phyloP scores from a whole-genome alignment of 768 basidiomycete genomes.

The Agrocybe praecox region DNA sequence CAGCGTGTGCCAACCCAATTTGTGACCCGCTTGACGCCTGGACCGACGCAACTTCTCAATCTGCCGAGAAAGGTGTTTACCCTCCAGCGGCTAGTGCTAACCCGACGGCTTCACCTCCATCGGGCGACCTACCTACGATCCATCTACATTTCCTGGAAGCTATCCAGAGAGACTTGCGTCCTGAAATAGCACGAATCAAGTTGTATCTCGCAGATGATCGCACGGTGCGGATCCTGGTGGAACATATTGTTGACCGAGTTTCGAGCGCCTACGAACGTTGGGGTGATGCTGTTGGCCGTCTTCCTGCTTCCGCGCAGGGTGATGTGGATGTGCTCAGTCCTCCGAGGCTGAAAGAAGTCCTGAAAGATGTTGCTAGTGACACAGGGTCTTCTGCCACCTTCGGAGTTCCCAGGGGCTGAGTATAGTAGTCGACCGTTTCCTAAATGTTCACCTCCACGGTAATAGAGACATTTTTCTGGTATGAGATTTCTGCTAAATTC shows the following conservation, averaged over 20 bases:
- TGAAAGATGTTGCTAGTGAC: slow-evolving; percentile 38
- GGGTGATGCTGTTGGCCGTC: slow-evolving; percentile 61
- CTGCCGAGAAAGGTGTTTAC: background rate
- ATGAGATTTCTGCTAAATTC: too few relatives aligned
- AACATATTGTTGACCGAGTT: slow-evolving; percentile 73
- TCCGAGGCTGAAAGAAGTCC: slow-evolving; percentile 38
- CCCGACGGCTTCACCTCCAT: slow-evolving; percentile 25
- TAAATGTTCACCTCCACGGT: too few relatives aligned
- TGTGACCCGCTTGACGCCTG: slow-evolving; percentile 66
- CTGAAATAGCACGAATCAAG: slow-evolving; percentile 58
- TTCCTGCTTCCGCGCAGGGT: slow-evolving; percentile 24
- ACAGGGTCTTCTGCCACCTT: background rate
- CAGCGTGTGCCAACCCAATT: slow-evolving; percentile 56
- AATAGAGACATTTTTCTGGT: too few relatives aligned
- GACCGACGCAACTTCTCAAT: slow-evolving; percentile 30
- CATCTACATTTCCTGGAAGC: slow-evolving; percentile 58
- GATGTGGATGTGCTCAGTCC: slow-evolving; percentile 25
- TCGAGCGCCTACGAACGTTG: slow-evolving; percentile 77
- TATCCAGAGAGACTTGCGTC: slow-evolving; percentile 57
- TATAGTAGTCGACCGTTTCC: too few relatives aligned
- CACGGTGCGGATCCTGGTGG: slow-evolving; percentile 79
- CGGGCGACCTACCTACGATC: slow-evolving; percentile 47
- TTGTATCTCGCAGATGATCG: slow-evolving; percentile 63
- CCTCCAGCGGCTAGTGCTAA: slow-evolving; percentile 1
- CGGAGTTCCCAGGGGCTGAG: too few relatives aligned